Base-by-base conservation (phyloP, 1,284 basidiomycete species). In the Marasmius fiardii region DNA sequence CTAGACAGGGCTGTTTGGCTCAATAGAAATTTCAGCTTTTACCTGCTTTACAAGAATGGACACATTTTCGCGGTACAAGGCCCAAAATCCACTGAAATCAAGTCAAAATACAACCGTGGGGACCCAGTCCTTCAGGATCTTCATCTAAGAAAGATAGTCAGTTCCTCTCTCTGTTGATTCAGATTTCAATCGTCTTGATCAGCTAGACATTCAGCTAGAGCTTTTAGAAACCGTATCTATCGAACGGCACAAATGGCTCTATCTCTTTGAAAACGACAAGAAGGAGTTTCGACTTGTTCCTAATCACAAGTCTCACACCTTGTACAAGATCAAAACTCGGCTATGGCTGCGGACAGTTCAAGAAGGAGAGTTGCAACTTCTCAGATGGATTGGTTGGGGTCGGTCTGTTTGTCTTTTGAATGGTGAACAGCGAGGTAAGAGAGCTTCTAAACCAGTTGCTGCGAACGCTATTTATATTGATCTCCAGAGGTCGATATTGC, bases 1-100 rank as follows among this genome's bases (percentile, higher is more conserved):
- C 26, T 34, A 26, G 35, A 51, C 23, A 43, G 43, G 52, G 43
- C 43, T 16, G 39, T 21, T 43, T 50, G 24, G 39, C 16, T 11
- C 24, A 12, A 12, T 14, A 21, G 12, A 26, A 53, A 55, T 48
- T 51, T 44, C 47, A 60, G 52, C 33, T 56, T 54, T 35, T 65
- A 64, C 43, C 55, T 54, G 10, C 61, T 72, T 12, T 68, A 60
- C 58, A 64, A 69, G 62, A 61, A 77, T 53, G 65, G 71, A 1
- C 63, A 70, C 35, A 67, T 69, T 52, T 63, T 79, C 35, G 67
- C 71, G 34, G 68, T 79, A n/a, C 75, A 79, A 65, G 71, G 69
- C 1, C 67, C 70, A 31, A 31, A 31, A 10, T 58, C 65, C 66
- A 4, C 65, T 63, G 53, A 60, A 59, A 43, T 64, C 63, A 43